A percentile compares a stretch with the other conserved stretches of the same genome.
Conservation (phyloP, 345 rosid species). For the Aegle marmelos region DNA sequence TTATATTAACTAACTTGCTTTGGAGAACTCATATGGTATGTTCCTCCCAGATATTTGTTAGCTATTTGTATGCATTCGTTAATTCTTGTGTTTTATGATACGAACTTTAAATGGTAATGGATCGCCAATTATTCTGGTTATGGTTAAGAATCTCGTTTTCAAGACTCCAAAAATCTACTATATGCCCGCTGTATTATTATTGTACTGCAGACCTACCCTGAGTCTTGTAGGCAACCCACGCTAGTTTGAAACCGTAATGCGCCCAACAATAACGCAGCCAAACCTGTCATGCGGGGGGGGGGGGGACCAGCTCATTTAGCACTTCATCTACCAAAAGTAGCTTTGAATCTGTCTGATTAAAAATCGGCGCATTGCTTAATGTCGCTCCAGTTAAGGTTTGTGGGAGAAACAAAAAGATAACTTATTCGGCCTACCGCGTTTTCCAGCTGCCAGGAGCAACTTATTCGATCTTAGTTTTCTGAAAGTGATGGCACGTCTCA, state of each 20-base stretch:
- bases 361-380: no score
- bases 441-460: no score
- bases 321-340: neutral
- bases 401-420: no score
- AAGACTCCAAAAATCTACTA: neutral
- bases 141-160: neutral
- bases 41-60: neutral
- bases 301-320: neutral
- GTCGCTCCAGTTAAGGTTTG: no score
- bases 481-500: neutral
- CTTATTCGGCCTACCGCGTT: no score
- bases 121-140: no score
- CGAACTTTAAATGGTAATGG: no score
- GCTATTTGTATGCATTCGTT: neutral
- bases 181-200: neutral
- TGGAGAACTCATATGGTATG: neutral
- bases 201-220: neutral
- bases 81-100: no score
- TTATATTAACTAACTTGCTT: neutral
- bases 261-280: neutral
- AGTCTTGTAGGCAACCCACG: neutral
- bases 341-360: neutral
- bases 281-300: neutral
- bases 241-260: neutral
- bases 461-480: no score